Percentiles rank a stretch among this genome's conserved stretches.
Conservation (phyloP, 768 basidiomycete genomes). For the Chalciporus pseudorubinellus region DNA sequence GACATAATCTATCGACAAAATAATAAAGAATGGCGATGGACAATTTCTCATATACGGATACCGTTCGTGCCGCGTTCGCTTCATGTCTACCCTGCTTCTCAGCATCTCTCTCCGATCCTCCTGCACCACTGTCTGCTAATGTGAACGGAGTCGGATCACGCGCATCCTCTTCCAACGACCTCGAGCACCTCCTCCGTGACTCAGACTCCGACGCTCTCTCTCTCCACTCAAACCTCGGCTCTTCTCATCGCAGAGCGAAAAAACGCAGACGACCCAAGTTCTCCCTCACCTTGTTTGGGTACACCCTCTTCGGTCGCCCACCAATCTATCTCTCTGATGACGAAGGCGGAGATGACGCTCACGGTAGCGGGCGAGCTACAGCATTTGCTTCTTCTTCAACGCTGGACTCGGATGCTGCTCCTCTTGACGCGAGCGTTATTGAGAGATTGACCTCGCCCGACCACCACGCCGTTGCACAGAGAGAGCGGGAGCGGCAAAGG, state of each 20-base stretch:
- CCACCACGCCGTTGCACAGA: slow-evolving; percentile 32
- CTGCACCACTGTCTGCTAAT: slow-evolving; percentile 13
- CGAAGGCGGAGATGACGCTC: slow-evolving; percentile 39
- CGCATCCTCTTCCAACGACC: slow-evolving; percentile 34
- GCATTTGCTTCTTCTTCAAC: slow-evolving; percentile 38
- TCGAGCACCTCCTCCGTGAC: slow-evolving; percentile 50
- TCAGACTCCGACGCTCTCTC: slow-evolving; percentile 60
- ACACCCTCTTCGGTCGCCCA: slow-evolving; percentile 61
- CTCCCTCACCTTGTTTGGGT: slow-evolving; percentile 62
- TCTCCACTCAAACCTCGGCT: slow-evolving; percentile 60
- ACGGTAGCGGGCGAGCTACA: slow-evolving; percentile 16
- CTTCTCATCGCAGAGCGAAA: slow-evolving; percentile 32
- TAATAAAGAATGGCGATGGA: slow-evolving; percentile 32
- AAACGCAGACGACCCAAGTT: slow-evolving; percentile 32
- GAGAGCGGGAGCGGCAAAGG: slow-evolving; percentile 26
- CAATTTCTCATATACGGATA: slow-evolving; percentile 61
- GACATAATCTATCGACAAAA: neutral
- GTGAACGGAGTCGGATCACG: neutral
- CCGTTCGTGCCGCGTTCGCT: slow-evolving; percentile 52
- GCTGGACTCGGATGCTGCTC: slow-evolving; percentile 70
- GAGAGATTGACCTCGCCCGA: slow-evolving; percentile 46
- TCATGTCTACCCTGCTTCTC: slow-evolving; percentile 61
- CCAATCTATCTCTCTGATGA: slow-evolving; percentile 61
- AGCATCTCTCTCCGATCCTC: slow-evolving; percentile 34
- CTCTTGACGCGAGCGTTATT: slow-evolving; percentile 57